Evolutionary conservation across 176 grass and related monocot genomes (phyloP), one percentile per base, ranked within the genome.

Genomic region (Chrysopogon serrulatus): DNA sequence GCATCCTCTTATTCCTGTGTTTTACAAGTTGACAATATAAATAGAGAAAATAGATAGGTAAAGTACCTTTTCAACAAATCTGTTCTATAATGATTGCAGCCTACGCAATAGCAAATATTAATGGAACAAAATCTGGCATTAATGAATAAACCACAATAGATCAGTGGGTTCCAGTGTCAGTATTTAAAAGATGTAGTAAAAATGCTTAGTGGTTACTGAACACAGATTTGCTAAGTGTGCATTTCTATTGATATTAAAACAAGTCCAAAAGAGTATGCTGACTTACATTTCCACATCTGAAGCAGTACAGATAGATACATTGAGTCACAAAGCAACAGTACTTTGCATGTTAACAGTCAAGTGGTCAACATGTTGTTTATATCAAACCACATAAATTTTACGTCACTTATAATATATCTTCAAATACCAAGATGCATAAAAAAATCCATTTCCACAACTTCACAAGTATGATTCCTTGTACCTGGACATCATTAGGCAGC

Each of bases 1-100:
- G 88, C 91, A 82, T 91, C 88, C 77, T 85, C 72, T 79, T 87
- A 78, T 96, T 92, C 85, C 86, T 90, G 65, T 71, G 83, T 30
- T 80, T 61, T 57, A 18, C 66, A 73, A 82, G 47, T 66, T 64
- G 67, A 8, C 33, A 67, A 27, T 39, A 24, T 73, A 72, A 86
- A 53, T 82, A 80, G 57, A 89, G 57, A 48, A 70, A 68, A 84
- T 59, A 43, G 40, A 42, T 34, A 77, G 4, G 19, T 53, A 60
- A 64, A 69, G 33, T 74, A 75, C 27, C 16, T 71, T 21, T 77
- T 76, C 49, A 56, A 19, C 30, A 73, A 83, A 61, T 23, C 10
- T 65, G 33, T 63, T 65, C 24, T 80, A 59, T 45, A 83, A 72
- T 33, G 34, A 79, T 76, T 24, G 56, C 76, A 74, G 40, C 54